Evolutionary conservation across 805 yeast genomes (phyloP).

Genomic region (Yarrowia sp.): DNA sequence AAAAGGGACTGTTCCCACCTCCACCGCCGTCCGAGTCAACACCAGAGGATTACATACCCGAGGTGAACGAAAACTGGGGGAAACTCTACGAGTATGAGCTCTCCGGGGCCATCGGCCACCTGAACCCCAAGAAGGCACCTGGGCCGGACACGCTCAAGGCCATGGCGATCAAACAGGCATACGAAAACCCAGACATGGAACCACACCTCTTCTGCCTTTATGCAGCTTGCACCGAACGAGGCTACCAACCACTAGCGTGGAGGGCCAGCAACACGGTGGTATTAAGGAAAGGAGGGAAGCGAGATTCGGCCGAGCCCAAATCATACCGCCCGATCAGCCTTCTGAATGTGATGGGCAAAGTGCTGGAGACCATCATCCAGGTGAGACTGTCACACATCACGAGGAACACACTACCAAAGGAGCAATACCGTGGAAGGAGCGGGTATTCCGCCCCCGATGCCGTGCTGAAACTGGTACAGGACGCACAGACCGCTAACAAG

Average conservation of each 20-base stretch:
- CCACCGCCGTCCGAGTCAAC: not conserved
- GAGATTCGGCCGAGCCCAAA: not conserved
- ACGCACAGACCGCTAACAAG: not conserved
- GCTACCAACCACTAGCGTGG: not conserved
- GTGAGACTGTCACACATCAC: not conserved
- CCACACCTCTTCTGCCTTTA: not conserved
- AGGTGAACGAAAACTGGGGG: not conserved
- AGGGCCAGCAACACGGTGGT: conserved; percentile 1
- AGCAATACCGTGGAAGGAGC: not conserved
- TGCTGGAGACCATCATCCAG: not conserved
- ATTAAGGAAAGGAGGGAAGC: not conserved
- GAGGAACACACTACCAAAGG: not conserved
- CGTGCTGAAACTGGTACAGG: not conserved
- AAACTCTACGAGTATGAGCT: not conserved
- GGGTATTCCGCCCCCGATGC: not conserved
- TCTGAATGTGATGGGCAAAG: not conserved
- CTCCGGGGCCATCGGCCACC: not conserved
- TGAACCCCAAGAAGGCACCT: not conserved
- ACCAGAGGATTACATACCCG: not conserved
- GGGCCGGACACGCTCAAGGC: conserved; percentile 1
- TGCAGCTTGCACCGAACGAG: not conserved
- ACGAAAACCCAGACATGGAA: not conserved
- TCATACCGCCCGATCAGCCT: not conserved
- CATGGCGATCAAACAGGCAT: not conserved
- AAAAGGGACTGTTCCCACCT: not conserved